Evolutionary conservation across 495 filamentous ascomycete species (phyloP).

Genomic region (Ramalina intermedia): DNA sequence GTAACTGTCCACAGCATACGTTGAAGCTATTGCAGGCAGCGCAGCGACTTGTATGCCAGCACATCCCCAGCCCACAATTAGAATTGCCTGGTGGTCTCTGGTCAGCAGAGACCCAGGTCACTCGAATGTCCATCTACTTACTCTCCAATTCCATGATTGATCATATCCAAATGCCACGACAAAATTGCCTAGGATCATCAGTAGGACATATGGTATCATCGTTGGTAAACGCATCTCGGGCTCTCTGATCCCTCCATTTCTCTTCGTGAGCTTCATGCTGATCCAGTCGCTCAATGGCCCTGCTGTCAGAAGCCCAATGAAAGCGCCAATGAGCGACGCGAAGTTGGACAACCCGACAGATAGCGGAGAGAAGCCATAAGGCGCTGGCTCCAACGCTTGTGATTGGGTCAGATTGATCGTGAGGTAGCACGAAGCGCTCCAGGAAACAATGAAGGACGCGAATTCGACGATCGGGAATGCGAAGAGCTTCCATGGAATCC

Average conservation of each 20-base stretch:
- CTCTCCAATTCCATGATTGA: constrained; percentile 40
- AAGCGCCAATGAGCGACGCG: constrained; percentile 30
- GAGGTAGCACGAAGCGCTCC: constrained; percentile 44
- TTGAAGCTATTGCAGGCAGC: constrained; percentile 33
- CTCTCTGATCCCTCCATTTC: constrained; percentile 50
- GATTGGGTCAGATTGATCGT: constrained; percentile 50
- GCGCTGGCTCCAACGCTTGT: constrained; percentile 44
- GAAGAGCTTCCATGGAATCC: constrained; percentile 41
- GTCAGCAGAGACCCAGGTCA: neutral
- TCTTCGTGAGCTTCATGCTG: constrained; percentile 38
- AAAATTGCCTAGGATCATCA: constrained; percentile 45
- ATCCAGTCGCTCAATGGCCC: constrained; percentile 47
- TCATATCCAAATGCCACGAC: constrained; percentile 47
- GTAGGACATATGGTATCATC: constrained; percentile 43
- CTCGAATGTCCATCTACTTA: constrained; percentile 3
- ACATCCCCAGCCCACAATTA: constrained; percentile 38
- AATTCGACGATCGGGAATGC: constrained; percentile 52
- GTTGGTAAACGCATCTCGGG: constrained; percentile 54
- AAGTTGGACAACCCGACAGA: constrained; percentile 38
- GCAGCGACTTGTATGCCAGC: constrained; percentile 44
- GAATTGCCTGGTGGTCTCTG: constrained; percentile 19
- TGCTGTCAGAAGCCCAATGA: constrained; percentile 42
- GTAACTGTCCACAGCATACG: constrained; percentile 47
- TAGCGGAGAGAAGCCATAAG: constrained; percentile 39
- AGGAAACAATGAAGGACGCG: constrained; percentile 43